These are phyloP conservation scores for Yarrowia alimentaria DNA, from an alignment of 805 yeast genomes.

Conservation along the genomic window DNA sequence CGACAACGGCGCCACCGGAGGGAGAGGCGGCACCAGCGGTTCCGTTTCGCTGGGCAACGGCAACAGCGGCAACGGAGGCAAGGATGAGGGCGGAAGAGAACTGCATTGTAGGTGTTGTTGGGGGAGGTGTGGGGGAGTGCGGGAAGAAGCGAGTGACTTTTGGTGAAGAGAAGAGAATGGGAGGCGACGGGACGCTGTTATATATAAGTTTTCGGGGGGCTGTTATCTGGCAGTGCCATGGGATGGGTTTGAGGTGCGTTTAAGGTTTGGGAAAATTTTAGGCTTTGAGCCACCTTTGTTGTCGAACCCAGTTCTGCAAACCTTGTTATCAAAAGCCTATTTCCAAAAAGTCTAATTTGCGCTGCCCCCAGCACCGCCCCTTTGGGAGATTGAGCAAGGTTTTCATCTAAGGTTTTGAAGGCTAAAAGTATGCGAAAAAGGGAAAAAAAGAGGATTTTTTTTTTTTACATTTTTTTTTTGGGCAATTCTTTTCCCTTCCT, in stretches of 20 bases:
- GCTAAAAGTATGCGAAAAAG: too few relatives aligned
- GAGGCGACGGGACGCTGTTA: background rate
- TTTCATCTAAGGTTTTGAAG: too few relatives aligned
- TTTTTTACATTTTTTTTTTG: too few relatives aligned
- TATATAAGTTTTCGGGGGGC: slow-evolving; percentile 10
- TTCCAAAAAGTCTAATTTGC: too few relatives aligned
- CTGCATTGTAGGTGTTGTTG: slow-evolving; percentile 38
- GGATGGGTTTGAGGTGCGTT: background rate
- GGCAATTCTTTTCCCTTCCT: too few relatives aligned
- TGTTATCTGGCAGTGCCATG: slow-evolving; percentile 11
- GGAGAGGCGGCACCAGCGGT: slow-evolving; percentile 31
- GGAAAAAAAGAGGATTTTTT: too few relatives aligned
- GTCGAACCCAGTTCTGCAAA: too few relatives aligned
- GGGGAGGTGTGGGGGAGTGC: background rate
- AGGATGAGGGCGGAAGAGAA: slow-evolving; percentile 36
- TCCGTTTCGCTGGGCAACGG: slow-evolving; percentile 31
- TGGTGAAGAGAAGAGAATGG: background rate
- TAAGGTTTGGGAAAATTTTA: too few relatives aligned
- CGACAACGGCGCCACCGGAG: slow-evolving; percentile 29
- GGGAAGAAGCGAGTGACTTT: slow-evolving; percentile 23
- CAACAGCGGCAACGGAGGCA: slow-evolving; percentile 37
- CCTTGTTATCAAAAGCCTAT: too few relatives aligned
- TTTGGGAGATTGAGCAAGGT: too few relatives aligned
- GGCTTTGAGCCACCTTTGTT: too few relatives aligned
- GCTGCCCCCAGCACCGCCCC: too few relatives aligned